A percentile compares a stretch with the other conserved stretches of the same genome.
These are phyloP conservation scores for Penicillium alfredii DNA, from an alignment of 495 filamentous ascomycete genomes.

Conservation along the genomic window DNA sequence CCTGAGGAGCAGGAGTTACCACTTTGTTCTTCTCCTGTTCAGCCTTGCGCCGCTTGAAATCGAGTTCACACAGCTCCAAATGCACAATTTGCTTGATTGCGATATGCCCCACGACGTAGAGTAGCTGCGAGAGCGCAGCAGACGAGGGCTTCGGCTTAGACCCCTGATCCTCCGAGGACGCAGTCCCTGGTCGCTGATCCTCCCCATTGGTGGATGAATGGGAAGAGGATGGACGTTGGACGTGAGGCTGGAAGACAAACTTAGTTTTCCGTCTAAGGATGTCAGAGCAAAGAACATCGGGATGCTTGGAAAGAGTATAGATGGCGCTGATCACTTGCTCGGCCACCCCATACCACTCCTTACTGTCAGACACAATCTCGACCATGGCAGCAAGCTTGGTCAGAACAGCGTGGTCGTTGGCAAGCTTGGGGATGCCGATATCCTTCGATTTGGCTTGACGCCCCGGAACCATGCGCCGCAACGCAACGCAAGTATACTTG, in stretches of 20 bases:
- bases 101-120: slow-evolving; percentile 94
- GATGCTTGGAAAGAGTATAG: slow-evolving; percentile 90
- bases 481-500: slow-evolving; percentile 89
- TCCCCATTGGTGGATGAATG: slow-evolving; percentile 26
- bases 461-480: slow-evolving; percentile 83
- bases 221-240: slow-evolving; percentile 30
- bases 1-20: slow-evolving; percentile 40
- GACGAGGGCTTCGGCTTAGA: slow-evolving; percentile 42
- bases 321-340: slow-evolving; percentile 96
- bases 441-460: slow-evolving; percentile 67
- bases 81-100: slow-evolving; percentile 99
- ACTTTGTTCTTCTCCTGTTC: slow-evolving; percentile 83
- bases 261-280: slow-evolving; percentile 83
- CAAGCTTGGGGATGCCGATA: slow-evolving; percentile 67
- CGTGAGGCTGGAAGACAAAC: slow-evolving; percentile 59
- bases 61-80: slow-evolving; percentile 90
- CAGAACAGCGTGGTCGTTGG: slow-evolving; percentile 87
- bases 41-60: slow-evolving; percentile 94
- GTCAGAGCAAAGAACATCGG: slow-evolving; percentile 88
- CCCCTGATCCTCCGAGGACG: slow-evolving; percentile 26
- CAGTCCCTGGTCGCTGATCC: slow-evolving; percentile 44
- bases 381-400: slow-evolving; percentile 72
- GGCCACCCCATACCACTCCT: slow-evolving; percentile 97
- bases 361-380: slow-evolving; percentile 77
- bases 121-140: slow-evolving; percentile 76